These are phyloP conservation scores for Aspergillus eucalypticola DNA, from an alignment of 2,329 filamentous ascomycete genomes.

Conservation along the genomic window DNA sequence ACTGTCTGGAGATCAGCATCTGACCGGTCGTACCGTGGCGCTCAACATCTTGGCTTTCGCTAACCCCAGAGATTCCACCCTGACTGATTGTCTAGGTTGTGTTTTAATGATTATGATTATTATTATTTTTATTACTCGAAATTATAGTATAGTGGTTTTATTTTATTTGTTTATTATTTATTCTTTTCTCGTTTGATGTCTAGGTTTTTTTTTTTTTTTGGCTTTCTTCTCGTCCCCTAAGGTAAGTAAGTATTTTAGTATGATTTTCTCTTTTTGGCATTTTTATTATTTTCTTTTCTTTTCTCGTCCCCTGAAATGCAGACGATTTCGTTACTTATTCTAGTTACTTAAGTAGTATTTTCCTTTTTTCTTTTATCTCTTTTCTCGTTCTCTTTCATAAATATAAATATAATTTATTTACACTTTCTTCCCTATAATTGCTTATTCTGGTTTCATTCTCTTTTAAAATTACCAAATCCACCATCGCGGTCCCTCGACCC, in stretches of 20 bases:
- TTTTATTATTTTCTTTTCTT: too few species aligned
- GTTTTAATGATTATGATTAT: neutral
- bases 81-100: neutral
- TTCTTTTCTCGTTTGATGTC: neutral
- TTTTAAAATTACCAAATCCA: conserved; percentile 7
- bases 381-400: conserved; percentile 7
- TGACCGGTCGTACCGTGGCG: conserved; percentile 21
- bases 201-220: neutral
- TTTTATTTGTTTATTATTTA: neutral
- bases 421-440: neutral
- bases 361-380: conserved; percentile 2
- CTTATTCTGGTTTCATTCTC: neutral
- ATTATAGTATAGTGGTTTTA: too few species aligned
- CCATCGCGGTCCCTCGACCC: conserved; percentile 6
- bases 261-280: too few species aligned
- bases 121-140: neutral
- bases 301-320: too few species aligned
- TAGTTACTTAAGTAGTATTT: neutral
- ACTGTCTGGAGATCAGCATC: conserved; percentile 17
- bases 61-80: conserved; percentile 13
- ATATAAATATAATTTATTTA: conserved; percentile 8
- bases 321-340: neutral
- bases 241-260: too few species aligned
- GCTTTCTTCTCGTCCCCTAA: too few species aligned
- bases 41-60: conserved; percentile 11